Conservation (phyloP, 2,329 filamentous ascomycete genomes). For the Diaporthe sp. region DNA sequence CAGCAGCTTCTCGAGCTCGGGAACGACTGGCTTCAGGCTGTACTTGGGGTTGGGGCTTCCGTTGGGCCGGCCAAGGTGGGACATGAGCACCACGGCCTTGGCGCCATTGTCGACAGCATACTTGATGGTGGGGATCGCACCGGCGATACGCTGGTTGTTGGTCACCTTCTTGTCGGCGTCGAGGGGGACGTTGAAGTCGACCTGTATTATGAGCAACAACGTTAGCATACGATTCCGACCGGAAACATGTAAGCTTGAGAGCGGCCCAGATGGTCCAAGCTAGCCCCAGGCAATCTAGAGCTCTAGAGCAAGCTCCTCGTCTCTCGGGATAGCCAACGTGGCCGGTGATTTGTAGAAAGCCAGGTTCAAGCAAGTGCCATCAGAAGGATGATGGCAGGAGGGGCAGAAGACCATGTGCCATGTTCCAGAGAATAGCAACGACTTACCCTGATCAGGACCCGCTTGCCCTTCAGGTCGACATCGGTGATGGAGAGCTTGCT, state of each 20-base stretch:
- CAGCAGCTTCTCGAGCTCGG: slow-evolving; percentile 92
- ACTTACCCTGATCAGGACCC: slow-evolving; percentile 95
- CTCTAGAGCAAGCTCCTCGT: not conserved
- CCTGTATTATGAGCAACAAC: slow-evolving; percentile 64
- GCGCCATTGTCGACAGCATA: slow-evolving; percentile 91
- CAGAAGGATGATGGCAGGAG: not conserved
- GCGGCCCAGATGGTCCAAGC: not conserved
- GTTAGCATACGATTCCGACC: slow-evolving; percentile 44
- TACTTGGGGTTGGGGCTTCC: slow-evolving; percentile 93
- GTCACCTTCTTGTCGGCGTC: slow-evolving; percentile 94
- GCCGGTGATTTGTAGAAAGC: no score
- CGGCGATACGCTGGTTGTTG: slow-evolving; percentile 98
- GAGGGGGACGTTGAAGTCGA: slow-evolving; percentile 99
- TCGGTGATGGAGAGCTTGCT: slow-evolving; percentile 98
- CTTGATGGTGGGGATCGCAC: slow-evolving; percentile 95
- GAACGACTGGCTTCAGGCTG: slow-evolving; percentile 91
- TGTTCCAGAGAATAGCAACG: slow-evolving; percentile 2
- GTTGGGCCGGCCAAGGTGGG: slow-evolving; percentile 95
- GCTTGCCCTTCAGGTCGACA: slow-evolving; percentile 97
- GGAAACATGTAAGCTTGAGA: not conserved
- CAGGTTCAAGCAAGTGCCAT: not conserved
- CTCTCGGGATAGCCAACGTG: not conserved
- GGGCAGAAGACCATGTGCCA: not conserved
- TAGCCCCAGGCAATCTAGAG: not conserved
- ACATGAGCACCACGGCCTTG: slow-evolving; percentile 97